Percentiles rank a stretch among this genome's conserved stretches.
Evolutionary conservation across 164 flowering plant genomes (phyloP).

Genomic region (Pachysandra terminalis): DNA sequence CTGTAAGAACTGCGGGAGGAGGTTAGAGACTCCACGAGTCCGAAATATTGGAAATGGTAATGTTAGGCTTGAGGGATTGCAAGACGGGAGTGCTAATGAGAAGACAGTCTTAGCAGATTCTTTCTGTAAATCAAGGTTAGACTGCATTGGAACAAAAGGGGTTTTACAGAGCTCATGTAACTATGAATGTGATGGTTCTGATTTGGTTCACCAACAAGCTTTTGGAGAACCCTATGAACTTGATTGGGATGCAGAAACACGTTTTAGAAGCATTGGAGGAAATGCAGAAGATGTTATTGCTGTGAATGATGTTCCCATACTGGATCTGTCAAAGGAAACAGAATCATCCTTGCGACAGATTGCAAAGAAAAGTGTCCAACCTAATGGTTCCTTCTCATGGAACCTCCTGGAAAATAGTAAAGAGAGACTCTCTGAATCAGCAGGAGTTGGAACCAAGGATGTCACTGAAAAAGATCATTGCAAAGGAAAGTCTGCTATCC

Average conservation of each 20-base stretch:
- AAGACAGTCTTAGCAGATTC: neutral
- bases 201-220: neutral
- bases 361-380: neutral
- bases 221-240: neutral
- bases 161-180: conserved; percentile 1
- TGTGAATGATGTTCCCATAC: neutral
- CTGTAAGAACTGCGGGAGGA: neutral
- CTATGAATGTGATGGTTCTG: neutral
- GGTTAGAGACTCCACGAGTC: neutral
- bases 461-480: conserved; percentile 3
- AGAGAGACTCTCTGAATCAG: no score
- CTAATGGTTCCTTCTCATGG: conserved; percentile 2
- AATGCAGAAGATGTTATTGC: neutral
- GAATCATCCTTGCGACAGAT: neutral
- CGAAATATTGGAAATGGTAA: neutral
- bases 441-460: neutral
- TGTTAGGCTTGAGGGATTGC: no score
- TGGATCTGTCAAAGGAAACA: neutral
- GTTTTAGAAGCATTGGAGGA: neutral
- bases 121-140: neutral
- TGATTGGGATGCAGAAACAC: neutral
- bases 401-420: neutral
- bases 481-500: neutral
- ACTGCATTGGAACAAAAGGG: neutral
- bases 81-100: neutral